These are phyloP conservation scores for Cruciata laevipes DNA, from an alignment of 257 asterid species.

Conservation along the genomic window DNA sequence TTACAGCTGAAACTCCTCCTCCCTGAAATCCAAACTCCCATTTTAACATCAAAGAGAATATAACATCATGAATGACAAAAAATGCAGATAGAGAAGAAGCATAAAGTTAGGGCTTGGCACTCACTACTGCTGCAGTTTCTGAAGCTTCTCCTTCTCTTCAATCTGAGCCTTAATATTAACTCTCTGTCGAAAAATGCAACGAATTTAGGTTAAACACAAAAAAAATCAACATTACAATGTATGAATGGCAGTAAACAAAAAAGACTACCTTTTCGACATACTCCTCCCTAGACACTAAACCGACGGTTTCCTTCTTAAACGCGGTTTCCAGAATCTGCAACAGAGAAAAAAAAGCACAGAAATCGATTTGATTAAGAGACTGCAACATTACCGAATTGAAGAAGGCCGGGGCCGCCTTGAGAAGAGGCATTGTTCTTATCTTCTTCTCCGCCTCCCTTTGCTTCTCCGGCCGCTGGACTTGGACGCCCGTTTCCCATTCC, in stretches of 20 bases:
- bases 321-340: slow-evolving; percentile 88
- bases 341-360: not conserved
- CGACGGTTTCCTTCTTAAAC: slow-evolving; percentile 98
- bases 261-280: slow-evolving; percentile 83
- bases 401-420: slow-evolving; percentile 83
- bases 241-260: not conserved
- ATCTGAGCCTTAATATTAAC: slow-evolving; percentile 79
- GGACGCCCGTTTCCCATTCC: slow-evolving; percentile 98
- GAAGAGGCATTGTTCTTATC: slow-evolving; percentile 85
- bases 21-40: slow-evolving; percentile 35
- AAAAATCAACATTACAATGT: not conserved
- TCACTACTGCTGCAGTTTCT: slow-evolving; percentile 92
- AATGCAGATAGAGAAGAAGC: not conserved
- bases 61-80: not conserved
- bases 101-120: slow-evolving; percentile 11
- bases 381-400: slow-evolving; percentile 56
- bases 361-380: too few species aligned
- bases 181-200: slow-evolving; percentile 39
- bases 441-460: slow-evolving; percentile 99
- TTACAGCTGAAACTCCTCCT: slow-evolving; percentile 92
- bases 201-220: not conserved
- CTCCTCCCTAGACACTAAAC: slow-evolving; percentile 90
- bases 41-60: not conserved
- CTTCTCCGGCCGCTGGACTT: slow-evolving; percentile 92
- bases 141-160: slow-evolving; percentile 97